Percentiles rank a stretch among this genome's conserved stretches.
phyloP scores from a whole-genome alignment of 2,329 filamentous ascomycete genomes.

The Helminthosporium solani region DNA sequence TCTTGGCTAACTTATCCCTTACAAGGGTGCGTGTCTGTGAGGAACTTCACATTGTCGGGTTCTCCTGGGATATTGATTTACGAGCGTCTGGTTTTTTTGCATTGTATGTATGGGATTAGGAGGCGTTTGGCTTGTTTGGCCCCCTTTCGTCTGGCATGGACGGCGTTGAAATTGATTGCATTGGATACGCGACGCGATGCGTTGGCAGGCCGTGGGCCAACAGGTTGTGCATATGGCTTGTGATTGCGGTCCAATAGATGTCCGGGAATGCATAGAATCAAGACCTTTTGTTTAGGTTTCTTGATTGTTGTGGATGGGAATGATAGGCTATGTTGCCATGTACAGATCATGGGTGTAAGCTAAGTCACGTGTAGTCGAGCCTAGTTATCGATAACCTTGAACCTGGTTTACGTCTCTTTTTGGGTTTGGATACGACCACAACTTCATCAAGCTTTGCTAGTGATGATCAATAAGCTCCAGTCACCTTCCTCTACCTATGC shows the following conservation, averaged over 20 bases:
- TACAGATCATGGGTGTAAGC: too few relatives aligned
- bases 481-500: too few relatives aligned
- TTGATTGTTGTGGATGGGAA: too few relatives aligned
- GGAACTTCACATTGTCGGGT: constrained; percentile 1
- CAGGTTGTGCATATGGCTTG: not conserved
- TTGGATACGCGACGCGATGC: constrained; percentile 2
- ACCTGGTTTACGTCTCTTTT: too few relatives aligned
- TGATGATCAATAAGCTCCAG: too few relatives aligned
- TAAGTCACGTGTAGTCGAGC: too few relatives aligned
- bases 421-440: too few relatives aligned
- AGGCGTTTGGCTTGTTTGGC: not conserved
- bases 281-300: too few relatives aligned
- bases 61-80: not conserved
- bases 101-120: not conserved
- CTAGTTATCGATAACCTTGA: too few relatives aligned
- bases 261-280: too few relatives aligned
- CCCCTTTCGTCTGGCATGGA: not conserved
- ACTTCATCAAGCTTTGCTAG: too few relatives aligned
- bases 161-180: not conserved
- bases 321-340: too few relatives aligned
- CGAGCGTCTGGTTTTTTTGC: not conserved
- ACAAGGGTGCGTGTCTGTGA: constrained; percentile 10
- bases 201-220: not conserved
- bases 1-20: constrained; percentile 6
- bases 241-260: not conserved